Evolutionary conservation across 352 stramenopile species (phyloP), one percentile per base, ranked within the genome.

Genomic region (Phytopythium litorale): DNA sequence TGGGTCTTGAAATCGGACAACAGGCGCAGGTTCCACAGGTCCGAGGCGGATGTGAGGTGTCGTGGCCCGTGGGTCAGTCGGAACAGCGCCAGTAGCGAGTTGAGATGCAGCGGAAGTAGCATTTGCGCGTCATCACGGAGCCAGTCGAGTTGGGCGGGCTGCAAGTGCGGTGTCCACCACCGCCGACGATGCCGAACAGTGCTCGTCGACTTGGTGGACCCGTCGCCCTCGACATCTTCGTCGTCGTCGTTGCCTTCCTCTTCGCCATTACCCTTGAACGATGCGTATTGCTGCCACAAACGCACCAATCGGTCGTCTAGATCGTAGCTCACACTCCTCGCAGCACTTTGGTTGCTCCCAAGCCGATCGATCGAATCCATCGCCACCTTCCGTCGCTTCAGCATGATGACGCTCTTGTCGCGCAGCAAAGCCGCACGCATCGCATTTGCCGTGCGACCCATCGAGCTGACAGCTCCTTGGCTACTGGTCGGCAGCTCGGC

Each of bases 61-160:
- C 28, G 63, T 7, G 64, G 67, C 12, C 76, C 67, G 54, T 87
- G 79, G 32, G 78, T 64, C 9, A 91, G 45, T 5, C 72, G 67
- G 49, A 84, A 88, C 1, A 92, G 66, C n/a, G 80, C 76, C 45
- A 83, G 76, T 19, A 91, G 56, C 19, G 61, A 61, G 63, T 87
- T 77, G 23, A 90, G 50, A 35, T 86, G 72, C 18, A 77, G 48
- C 7, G 73, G 66, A 46, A 87, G 56, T 13, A 85, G 56, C 21
- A 69, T 64, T 28, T 76, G 57, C 25, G 60, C 57, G 18, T 87
- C 74, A 21, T 85, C 74, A 32, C 30, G 51, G 13, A 75, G 64
- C n/a, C 61, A 56, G 42, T 73, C 52, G 3, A 81, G 48, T 21
- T 60, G 58, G 18, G 58, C 51, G 55, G 51, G 37, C 7, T 53